Evolutionary conservation across 139 green algal genomes (phyloP).

Genomic region (Chlamydomonas eustigma): DNA sequence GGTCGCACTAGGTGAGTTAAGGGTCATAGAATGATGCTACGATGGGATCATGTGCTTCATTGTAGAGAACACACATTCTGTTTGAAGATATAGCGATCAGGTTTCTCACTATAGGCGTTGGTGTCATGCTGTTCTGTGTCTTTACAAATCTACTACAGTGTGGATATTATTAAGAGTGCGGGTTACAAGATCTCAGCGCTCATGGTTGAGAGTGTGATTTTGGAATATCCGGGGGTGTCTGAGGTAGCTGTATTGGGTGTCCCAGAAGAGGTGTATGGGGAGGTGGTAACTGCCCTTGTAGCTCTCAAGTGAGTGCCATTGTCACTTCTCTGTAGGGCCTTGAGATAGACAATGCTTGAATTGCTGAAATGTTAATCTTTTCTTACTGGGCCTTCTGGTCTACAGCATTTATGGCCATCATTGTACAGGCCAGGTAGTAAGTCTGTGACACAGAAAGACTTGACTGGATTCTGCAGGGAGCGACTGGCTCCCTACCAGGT

Average conservation of each 20-base stretch:
- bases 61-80: no score
- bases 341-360: no score
- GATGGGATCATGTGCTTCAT: no score
- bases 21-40: no score
- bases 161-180: constrained; percentile 94
- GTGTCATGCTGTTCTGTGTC: background rate
- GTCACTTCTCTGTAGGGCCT: no score
- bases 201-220: constrained; percentile 71
- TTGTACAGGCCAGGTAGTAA: constrained; percentile 1
- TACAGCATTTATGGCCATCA: no score
- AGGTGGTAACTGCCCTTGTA: constrained; percentile 66
- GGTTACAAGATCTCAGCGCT: constrained; percentile 85
- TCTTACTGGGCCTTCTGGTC: no score
- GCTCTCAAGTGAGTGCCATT: constrained; percentile 9
- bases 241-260: constrained; percentile 87
- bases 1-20: constrained; percentile 1
- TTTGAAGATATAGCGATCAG: no score
- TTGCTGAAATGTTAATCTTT: no score
- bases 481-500: constrained; percentile 61
- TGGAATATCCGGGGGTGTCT: constrained; percentile 64
- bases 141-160: constrained; percentile 25
- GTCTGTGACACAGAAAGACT: constrained; percentile 13
- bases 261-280: constrained; percentile 67
- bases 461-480: constrained; percentile 12
- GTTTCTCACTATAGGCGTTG: no score